phyloP scores from a whole-genome alignment of 345 rosid genomes.

The Anastatica hierochuntica region DNA sequence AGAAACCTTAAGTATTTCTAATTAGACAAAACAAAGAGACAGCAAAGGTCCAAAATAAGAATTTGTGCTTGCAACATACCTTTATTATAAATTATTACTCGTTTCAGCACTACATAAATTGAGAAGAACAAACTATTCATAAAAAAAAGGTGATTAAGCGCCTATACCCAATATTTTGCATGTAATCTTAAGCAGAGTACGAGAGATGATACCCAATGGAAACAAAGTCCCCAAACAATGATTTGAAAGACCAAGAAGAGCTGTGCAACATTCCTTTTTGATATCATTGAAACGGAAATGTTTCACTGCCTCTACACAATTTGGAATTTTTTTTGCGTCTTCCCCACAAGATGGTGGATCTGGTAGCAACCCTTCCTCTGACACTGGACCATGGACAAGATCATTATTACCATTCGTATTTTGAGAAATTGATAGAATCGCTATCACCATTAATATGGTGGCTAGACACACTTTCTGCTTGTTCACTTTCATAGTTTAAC shows the following conservation, averaged over 20 bases:
- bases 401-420: background rate
- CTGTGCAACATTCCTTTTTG: background rate
- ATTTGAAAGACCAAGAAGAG: background rate
- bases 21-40: too few species aligned
- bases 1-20: too few species aligned
- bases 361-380: background rate
- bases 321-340: background rate
- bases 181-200: background rate
- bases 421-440: background rate
- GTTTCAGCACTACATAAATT: too few species aligned
- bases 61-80: too few species aligned
- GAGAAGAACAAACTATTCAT: too few species aligned
- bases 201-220: background rate
- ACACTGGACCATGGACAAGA: background rate
- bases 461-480: background rate
- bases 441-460: background rate
- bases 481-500: background rate
- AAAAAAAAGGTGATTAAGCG: background rate
- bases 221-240: slow-evolving; percentile 9
- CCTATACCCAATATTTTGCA: background rate
- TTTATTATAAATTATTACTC: too few species aligned
- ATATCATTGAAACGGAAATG: background rate
- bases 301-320: background rate
- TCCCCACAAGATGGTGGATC: background rate
- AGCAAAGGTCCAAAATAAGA: too few species aligned